Conservation (phyloP, 345 rosid genomes). For the Dipteronia sinensis region DNA sequence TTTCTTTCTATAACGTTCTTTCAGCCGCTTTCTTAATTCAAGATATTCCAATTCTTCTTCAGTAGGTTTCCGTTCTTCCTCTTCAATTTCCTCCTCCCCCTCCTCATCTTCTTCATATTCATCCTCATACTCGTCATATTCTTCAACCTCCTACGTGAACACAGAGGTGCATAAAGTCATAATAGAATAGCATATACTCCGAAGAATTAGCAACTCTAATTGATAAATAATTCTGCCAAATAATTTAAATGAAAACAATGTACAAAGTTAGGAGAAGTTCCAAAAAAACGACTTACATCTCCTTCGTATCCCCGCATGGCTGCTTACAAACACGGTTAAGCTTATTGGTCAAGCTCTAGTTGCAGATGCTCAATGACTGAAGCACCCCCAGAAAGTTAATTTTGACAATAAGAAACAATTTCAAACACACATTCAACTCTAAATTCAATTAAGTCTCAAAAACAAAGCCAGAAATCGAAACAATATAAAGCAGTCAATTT, state of each 20-base stretch:
- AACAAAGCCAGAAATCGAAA: not conserved
- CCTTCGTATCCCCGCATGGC: constrained; percentile 51
- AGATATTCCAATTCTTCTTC: constrained; percentile 62
- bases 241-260: not conserved
- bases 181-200: not conserved
- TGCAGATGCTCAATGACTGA: constrained; percentile 15
- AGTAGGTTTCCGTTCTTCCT: constrained; percentile 53
- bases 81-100: constrained; percentile 38
- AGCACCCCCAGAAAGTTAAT: not conserved
- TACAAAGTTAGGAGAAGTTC: not conserved
- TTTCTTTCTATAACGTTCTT: constrained; percentile 60
- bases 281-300: constrained; percentile 39
- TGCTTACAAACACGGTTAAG: not conserved
- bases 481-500: not conserved
- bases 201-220: not conserved
- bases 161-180: not conserved
- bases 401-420: not conserved
- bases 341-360: not conserved
- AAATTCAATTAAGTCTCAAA: not conserved
- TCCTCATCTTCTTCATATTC: constrained; percentile 40
- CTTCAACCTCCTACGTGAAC: constrained; percentile 40
- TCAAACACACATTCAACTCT: not conserved
- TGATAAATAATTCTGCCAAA: not conserved
- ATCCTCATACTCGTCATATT: constrained; percentile 57
- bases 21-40: constrained; percentile 60